phyloP scores from a whole-genome alignment of 345 rosid genomes.

The Rhodamnia rubescens region DNA sequence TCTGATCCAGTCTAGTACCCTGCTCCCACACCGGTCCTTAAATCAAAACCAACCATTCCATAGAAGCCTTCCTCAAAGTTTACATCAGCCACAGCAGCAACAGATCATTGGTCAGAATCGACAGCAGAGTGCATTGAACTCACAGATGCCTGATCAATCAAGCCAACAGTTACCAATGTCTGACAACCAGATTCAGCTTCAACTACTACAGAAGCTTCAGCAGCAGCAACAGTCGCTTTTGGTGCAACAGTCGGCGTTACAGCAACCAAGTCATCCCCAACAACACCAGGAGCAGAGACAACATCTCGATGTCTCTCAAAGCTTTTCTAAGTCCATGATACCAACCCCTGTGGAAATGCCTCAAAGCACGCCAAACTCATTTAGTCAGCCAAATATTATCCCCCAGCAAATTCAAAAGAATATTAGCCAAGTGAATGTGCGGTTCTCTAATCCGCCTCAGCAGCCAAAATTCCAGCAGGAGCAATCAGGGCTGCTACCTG shows the following conservation, averaged over 20 bases:
- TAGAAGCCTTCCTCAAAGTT: conserved; percentile 34
- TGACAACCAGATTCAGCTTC: conserved; percentile 50
- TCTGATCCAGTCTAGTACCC: conserved; percentile 20
- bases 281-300: conserved; percentile 49
- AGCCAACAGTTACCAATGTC: conserved; percentile 34
- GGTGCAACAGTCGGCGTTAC: conserved; percentile 34
- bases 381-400: conserved; percentile 24
- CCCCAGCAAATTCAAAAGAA: conserved; percentile 30
- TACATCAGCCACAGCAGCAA: conserved; percentile 36
- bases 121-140: conserved; percentile 25
- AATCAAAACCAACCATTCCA: conserved; percentile 31
- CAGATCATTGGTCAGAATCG: conserved; percentile 29
- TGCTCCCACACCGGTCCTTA: conserved; percentile 33
- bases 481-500: conserved; percentile 27
- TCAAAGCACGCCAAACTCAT: conserved; percentile 20
- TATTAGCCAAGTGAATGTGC: conserved; percentile 22
- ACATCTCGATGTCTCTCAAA: conserved; percentile 36
- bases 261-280: conserved; percentile 26
- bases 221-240: conserved; percentile 45
- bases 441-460: conserved; percentile 23
- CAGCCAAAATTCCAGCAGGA: conserved; percentile 28
- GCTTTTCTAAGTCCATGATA: conserved; percentile 31
- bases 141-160: conserved; percentile 32
- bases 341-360: conserved; percentile 36
- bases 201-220: conserved; percentile 70